phyloP scores from a whole-genome alignment of 1,284 basidiomycete species.

The Pisolithus thermaeus region DNA sequence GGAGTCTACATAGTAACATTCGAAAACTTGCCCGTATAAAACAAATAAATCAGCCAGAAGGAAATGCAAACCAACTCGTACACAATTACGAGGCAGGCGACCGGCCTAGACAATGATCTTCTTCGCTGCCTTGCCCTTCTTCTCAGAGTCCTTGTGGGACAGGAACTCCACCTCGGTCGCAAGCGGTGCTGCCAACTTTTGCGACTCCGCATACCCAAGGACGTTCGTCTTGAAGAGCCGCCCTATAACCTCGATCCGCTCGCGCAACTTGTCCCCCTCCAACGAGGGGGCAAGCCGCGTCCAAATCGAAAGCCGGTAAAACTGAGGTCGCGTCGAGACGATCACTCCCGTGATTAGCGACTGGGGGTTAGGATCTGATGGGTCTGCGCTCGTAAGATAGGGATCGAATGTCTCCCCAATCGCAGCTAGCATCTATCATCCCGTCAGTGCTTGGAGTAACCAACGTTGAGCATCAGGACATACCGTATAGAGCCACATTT shows the following conservation, averaged over 20 bases:
- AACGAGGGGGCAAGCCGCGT: slow-evolving; percentile 72
- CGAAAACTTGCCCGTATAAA: slow-evolving; percentile 20
- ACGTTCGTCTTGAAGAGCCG: slow-evolving; percentile 89
- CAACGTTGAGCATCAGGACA: slow-evolving; percentile 19
- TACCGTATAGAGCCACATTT: slow-evolving; percentile 97
- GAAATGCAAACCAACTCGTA: slow-evolving; percentile 13
- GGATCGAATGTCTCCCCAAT: slow-evolving; percentile 97
- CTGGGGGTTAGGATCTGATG: slow-evolving; percentile 41
- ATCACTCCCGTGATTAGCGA: slow-evolving; percentile 94
- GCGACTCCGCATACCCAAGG: slow-evolving; percentile 71
- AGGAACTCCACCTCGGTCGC: slow-evolving; percentile 93
- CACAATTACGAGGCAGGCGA: slow-evolving; percentile 12
- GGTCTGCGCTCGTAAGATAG: slow-evolving; percentile 49
- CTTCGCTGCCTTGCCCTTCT: slow-evolving; percentile 82
- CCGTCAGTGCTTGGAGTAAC: slow-evolving; percentile 3
- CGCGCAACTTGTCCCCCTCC: slow-evolving; percentile 55
- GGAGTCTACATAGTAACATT: slow-evolving; percentile 17
- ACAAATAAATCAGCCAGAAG: slow-evolving; percentile 28
- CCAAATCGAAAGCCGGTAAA: slow-evolving; percentile 97
- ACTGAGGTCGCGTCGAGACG: slow-evolving; percentile 89
- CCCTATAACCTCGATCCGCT: slow-evolving; percentile 65
- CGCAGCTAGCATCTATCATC: slow-evolving; percentile 86
- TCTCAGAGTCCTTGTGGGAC: slow-evolving; percentile 93
- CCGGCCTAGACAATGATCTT: slow-evolving; percentile 64
- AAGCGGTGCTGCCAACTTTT: slow-evolving; percentile 74